Base-by-base conservation (phyloP, 1,139 yeast species). In the Taphrina pruni region DNA sequence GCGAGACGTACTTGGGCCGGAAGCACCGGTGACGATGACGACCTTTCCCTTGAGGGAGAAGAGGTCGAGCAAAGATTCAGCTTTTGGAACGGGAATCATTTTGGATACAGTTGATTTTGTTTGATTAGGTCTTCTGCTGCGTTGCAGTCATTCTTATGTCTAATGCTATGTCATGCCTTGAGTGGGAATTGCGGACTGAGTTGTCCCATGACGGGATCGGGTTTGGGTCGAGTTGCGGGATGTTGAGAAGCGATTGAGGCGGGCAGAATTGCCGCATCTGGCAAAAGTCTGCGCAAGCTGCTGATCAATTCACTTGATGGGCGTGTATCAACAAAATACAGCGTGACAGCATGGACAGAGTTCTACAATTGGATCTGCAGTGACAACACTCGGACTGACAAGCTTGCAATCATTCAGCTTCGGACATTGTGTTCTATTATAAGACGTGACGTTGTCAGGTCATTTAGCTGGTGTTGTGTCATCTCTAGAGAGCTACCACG, bases 21-120 rank as follows among this genome's bases (percentile, higher is more conserved):
- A 88, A 3, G 95, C 88, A 45, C 97, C 97, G 21, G 97, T 89
- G 71, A 91, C 86, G n/a, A 91, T 86, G 69, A 96, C 96, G 21
- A 89, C 90, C 78, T 89, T 90, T 26, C 96, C 96, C 81, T 88
- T 89, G 72, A 90, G 81, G 11, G 78, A 75, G 72, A 85, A 86
- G 26, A 75, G 64, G 60, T 69, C 70, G 26, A 46, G 32, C 43
- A 65, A 60, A 17, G 65, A 58, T 12, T 51, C 64, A 17, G 62
- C 39, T 32, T 57, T 45, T 21, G 62, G 54, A 58, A 58, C 45
- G 8, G 51, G 43, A 58, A 58, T 58, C 62, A 58, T 58, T 2
- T 45, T 45, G 1, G 20, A 26, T 26, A 26, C 32, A 26, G 32
- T 26, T 26, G 32, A 26, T 2, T 26, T 26, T 26, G 4, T 26